phyloP scores from a whole-genome alignment of 73 alveolate species.

The Stentor roeselii region DNA sequence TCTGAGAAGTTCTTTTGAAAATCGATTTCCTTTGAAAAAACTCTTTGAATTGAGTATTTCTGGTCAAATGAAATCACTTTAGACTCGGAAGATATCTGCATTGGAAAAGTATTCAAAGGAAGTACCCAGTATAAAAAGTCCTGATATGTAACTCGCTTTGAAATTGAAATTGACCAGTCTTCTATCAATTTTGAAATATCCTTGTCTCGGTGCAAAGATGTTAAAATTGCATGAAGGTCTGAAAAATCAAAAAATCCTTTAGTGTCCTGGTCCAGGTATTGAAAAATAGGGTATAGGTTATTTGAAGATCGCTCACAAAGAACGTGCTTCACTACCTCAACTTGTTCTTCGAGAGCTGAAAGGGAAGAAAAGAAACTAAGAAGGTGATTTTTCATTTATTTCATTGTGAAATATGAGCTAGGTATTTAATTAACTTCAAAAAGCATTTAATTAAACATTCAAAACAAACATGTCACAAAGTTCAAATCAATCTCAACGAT shows the following conservation, averaged over 20 bases:
- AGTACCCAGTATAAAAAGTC: neutral
- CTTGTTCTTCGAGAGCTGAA: neutral
- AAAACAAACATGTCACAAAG: too few relatives aligned
- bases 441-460: too few relatives aligned
- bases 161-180: neutral
- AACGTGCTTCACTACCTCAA: neutral
- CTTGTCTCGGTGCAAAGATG: neutral
- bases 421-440: too few relatives aligned
- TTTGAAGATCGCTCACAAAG: neutral
- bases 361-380: neutral
- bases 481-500: neutral
- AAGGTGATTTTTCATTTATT: neutral
- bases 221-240: neutral
- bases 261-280: neutral
- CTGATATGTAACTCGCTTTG: neutral
- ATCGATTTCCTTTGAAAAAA: neutral
- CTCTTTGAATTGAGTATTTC: neutral
- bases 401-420: too few relatives aligned
- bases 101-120: neutral
- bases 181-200: neutral
- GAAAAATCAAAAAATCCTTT: neutral
- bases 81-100: neutral
- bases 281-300: neutral
- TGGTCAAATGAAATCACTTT: neutral
- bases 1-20: neutral